Evolutionary conservation across 73 alveolate genomes (phyloP), one percentile per base, ranked within the genome.

Genomic region (Paramecium sexaurelia): DNA sequence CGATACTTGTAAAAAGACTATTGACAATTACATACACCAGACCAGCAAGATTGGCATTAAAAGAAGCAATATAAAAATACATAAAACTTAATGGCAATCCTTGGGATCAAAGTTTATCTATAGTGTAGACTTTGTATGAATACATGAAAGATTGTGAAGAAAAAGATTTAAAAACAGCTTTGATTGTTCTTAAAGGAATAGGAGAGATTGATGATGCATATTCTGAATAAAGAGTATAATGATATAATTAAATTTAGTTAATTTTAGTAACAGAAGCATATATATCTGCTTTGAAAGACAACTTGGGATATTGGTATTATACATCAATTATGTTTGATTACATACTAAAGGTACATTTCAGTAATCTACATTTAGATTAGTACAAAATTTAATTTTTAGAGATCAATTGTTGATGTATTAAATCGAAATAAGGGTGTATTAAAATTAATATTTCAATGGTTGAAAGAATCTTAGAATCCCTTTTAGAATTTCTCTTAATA

Each of bases 61-160:
- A 43, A 43, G 68, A 39, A 5, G 33, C 55, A 2, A 20, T 78
- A 22, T 15, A 39, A 24, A 29, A 78, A 78, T 78, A 41, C 9
- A 43, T 78, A 11, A 7, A 20, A 45, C 40, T 41, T 19, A 45
- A 24, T 22, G 13, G n/a, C 6, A 61, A 78, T 40, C 90, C 90
- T 8, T 78, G 90, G 90, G 26, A 37, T 37, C 47, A 39, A 39
- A 78, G 75, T 41, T 24, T 45, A 41, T 6, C 55, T 9, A 11
- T 78, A 5, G 90, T 78, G 9, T 45, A 40, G 7, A 41, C 41
- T 13, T 24, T 78, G 6, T 78, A 78, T 78, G 90, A 78, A 78
- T 17, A 36, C 13, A 41, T 78, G 90, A 78, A 43, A 45, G 90
- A 78, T 78, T 78, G 90, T 43, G 90, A 78, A 41, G 90, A 78